Conservation (phyloP, 2,329 filamentous ascomycete species). For the Alternaria sp. region DNA sequence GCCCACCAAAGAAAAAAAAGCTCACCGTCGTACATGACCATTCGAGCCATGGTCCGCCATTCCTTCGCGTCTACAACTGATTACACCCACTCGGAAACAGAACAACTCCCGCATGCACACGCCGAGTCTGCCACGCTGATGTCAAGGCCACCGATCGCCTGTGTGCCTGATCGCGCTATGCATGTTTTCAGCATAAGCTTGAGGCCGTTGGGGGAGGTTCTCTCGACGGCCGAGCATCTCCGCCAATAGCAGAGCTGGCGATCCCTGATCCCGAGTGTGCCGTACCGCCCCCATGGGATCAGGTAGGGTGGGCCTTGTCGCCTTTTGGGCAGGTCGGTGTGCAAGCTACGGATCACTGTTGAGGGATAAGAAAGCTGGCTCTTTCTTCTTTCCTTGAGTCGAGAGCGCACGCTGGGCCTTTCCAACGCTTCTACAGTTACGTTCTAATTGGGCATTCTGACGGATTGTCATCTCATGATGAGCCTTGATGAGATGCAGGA, state of each 20-base stretch:
- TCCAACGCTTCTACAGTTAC: background rate
- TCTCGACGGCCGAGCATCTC: background rate
- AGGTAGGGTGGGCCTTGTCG: background rate
- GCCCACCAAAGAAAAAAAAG: background rate
- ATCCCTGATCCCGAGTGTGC: background rate
- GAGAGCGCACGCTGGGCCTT: background rate
- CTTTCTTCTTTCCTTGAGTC: background rate
- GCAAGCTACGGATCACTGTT: background rate
- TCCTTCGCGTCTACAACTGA: background rate
- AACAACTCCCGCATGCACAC: background rate
- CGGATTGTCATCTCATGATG: slow-evolving; percentile 6
- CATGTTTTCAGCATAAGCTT: slow-evolving; percentile 7
- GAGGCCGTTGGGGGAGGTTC: background rate
- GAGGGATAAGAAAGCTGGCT: background rate
- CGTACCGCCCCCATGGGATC: slow-evolving; percentile 10
- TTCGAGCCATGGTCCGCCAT: background rate
- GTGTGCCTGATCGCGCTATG: slow-evolving; percentile 1
- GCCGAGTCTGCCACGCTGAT: slow-evolving; percentile 1
- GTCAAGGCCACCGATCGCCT: slow-evolving; percentile 2
- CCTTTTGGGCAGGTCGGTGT: background rate
- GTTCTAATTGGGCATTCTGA: background rate
- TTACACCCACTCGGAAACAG: slow-evolving; percentile 4
- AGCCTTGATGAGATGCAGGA: slow-evolving; percentile 35
- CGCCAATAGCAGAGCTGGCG: background rate
- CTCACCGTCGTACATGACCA: background rate